Conservation (phyloP, 257 asterid genomes). For the Craterostigma plantagineum region DNA sequence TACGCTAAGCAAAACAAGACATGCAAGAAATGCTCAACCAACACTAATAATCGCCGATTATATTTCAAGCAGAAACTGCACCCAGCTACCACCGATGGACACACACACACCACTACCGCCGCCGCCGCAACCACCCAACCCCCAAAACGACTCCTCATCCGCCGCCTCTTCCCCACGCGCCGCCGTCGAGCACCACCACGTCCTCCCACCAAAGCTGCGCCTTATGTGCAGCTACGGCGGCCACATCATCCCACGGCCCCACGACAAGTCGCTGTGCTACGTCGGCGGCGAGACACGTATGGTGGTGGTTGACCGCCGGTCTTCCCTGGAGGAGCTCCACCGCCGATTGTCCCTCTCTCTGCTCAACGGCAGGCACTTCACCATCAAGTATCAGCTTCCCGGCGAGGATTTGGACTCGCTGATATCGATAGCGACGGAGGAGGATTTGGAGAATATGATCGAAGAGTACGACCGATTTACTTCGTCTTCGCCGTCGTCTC, state of each 20-base stretch:
- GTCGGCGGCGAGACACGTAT: constrained; percentile 81
- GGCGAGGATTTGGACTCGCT: constrained; percentile 66
- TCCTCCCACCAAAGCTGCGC: constrained; percentile 26
- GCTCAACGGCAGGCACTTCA: constrained; percentile 36
- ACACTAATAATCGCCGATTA: no score
- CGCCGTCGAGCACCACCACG: neutral
- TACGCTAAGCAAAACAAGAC: no score
- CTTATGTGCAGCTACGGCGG: constrained; percentile 73
- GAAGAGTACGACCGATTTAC: constrained; percentile 45
- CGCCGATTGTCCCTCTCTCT: constrained; percentile 44
- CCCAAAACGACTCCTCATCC: constrained; percentile 28
- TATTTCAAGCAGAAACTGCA: no score
- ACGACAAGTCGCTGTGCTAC: constrained; percentile 57
- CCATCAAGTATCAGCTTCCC: constrained; percentile 70
- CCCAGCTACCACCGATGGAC: no score
- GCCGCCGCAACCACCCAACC: constrained; percentile 31
- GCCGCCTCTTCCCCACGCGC: constrained; percentile 29
- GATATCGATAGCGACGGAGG: constrained; percentile 47
- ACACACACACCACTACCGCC: constrained; percentile 13
- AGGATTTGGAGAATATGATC: constrained; percentile 64
- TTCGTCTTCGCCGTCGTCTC: constrained; percentile 13
- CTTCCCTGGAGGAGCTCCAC: constrained; percentile 37
- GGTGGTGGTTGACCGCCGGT: constrained; percentile 38
- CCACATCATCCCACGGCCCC: constrained; percentile 71
- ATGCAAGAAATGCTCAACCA: no score